Conservation (phyloP, 2,329 filamentous ascomycete species). For the Ascochyta lentis region DNA sequence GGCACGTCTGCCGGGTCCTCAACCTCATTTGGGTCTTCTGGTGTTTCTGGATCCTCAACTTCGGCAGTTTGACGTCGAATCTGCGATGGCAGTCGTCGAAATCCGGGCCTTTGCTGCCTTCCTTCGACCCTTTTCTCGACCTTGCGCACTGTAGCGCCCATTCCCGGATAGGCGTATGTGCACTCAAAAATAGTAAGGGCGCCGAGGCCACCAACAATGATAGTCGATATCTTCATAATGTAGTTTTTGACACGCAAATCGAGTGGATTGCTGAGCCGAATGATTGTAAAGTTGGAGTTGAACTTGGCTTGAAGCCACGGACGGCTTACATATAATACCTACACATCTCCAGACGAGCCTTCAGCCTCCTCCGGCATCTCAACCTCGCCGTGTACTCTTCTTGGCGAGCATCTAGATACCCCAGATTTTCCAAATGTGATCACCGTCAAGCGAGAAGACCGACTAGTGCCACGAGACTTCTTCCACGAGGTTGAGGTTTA, state of each 20-base stretch:
- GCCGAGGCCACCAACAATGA: conserved; percentile 20
- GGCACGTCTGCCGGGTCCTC: conserved; percentile 13
- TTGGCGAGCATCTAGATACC: conserved; percentile 8
- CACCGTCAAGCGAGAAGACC: neutral
- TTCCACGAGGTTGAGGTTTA: neutral
- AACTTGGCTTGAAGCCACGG: neutral
- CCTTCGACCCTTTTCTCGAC: conserved; percentile 4
- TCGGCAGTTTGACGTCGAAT: neutral
- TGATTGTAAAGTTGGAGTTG: neutral
- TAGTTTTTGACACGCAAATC: neutral
- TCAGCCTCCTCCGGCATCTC: conserved; percentile 7
- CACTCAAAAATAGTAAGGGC: conserved; percentile 23
- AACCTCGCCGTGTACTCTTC: conserved; percentile 5
- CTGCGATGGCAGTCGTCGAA: neutral
- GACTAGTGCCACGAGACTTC: neutral
- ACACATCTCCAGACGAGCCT: neutral
- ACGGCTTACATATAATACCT: neutral
- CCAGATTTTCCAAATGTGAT: neutral
- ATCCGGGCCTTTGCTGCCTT: neutral
- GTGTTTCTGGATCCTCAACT: neutral
- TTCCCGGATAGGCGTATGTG: conserved; percentile 24
- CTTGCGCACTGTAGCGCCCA: conserved; percentile 19
- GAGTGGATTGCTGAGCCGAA: neutral
- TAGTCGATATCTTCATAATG: conserved; percentile 26
- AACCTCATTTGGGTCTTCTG: neutral